phyloP scores from a whole-genome alignment of 2,329 filamentous ascomycete species.

The Clathrospora elynae region DNA sequence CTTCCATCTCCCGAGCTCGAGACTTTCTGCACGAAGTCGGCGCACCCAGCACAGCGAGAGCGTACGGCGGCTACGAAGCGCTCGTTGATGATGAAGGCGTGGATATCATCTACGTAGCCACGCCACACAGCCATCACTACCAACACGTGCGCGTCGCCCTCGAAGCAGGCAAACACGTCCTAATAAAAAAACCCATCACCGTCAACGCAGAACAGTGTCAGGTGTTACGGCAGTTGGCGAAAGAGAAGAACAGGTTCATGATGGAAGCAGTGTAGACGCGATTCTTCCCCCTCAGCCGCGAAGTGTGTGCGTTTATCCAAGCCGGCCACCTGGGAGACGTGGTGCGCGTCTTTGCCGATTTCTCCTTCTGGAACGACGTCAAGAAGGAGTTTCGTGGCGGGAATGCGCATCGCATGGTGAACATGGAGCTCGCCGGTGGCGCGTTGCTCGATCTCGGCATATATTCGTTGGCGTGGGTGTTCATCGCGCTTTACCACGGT shows the following conservation, averaged over 20 bases:
- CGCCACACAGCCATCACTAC: constrained; percentile 89
- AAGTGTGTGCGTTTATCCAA: constrained; percentile 67
- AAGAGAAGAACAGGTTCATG: constrained; percentile 61
- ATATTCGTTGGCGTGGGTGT: constrained; percentile 87
- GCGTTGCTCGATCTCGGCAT: constrained; percentile 82
- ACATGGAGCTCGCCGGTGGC: constrained; percentile 78
- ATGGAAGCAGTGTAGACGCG: constrained; percentile 79
- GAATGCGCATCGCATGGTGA: constrained; percentile 75
- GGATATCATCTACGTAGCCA: constrained; percentile 86
- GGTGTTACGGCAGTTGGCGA: constrained; percentile 72
- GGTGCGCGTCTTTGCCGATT: constrained; percentile 61
- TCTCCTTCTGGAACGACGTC: constrained; percentile 59
- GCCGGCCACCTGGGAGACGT: constrained; percentile 59
- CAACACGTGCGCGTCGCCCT: constrained; percentile 83
- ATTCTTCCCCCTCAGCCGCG: constrained; percentile 80
- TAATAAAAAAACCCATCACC: constrained; percentile 89
- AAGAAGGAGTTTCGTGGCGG: constrained; percentile 62
- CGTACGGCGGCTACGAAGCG: constrained; percentile 80
- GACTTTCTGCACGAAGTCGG: constrained; percentile 73
- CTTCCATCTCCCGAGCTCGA: constrained; percentile 68
- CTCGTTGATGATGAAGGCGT: constrained; percentile 76
- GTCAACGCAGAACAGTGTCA: constrained; percentile 78
- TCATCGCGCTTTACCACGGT: constrained; percentile 80
- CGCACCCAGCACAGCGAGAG: constrained; percentile 67
- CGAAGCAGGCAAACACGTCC: constrained; percentile 80